Conservation (phyloP, 495 filamentous ascomycete species). For the Physcia stellaris region DNA sequence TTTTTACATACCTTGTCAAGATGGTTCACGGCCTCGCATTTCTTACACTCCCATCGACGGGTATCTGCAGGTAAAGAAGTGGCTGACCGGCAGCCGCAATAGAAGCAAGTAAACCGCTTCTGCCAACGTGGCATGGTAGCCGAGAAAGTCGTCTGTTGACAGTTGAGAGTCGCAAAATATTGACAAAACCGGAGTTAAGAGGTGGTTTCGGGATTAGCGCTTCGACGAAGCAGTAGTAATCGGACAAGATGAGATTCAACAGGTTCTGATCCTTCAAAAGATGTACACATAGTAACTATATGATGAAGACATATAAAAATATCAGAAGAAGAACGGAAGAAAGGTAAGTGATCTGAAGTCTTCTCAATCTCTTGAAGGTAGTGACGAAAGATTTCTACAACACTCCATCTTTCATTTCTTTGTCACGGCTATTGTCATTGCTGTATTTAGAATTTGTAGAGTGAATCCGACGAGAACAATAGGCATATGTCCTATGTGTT, state of each 20-base stretch:
- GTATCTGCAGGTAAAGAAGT: constrained; percentile 35
- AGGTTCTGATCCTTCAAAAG: not conserved
- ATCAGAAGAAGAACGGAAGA: too few relatives aligned
- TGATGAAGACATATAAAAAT: too few relatives aligned
- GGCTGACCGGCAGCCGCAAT: constrained; percentile 52
- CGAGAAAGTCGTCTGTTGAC: too few relatives aligned
- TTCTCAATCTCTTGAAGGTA: not conserved
- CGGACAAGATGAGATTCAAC: not conserved
- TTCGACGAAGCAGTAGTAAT: not conserved
- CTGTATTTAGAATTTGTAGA: constrained; percentile 6
- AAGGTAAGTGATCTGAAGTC: not conserved
- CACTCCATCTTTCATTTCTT: too few relatives aligned
- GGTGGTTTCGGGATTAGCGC: not conserved
- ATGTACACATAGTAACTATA: not conserved
- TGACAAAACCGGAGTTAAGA: too few relatives aligned
- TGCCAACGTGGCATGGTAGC: constrained; percentile 35
- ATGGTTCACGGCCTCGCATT: constrained; percentile 73
- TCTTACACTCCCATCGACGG: constrained; percentile 51
- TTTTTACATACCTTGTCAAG: constrained; percentile 44
- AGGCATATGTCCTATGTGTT: not conserved
- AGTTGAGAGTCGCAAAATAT: too few relatives aligned
- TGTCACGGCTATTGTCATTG: too few relatives aligned
- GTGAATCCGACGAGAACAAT: not conserved
- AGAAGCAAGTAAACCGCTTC: constrained; percentile 55
- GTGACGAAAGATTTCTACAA: not conserved